Base-by-base conservation (phyloP, 805 yeast genomes). In the Priceomyces carsonii region DNA sequence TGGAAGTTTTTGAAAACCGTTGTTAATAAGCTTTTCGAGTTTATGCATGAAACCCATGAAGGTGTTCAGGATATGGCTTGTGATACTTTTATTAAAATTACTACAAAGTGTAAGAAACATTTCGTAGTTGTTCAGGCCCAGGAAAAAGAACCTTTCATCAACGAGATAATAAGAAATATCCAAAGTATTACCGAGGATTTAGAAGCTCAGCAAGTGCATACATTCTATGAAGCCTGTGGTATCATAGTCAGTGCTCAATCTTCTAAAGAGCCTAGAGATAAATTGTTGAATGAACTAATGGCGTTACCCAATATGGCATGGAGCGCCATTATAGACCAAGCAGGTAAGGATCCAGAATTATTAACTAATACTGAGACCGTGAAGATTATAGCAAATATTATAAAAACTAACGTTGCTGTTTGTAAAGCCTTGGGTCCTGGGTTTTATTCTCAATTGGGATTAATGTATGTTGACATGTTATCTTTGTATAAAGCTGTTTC, bases 21-120 rank as follows among this genome's bases (percentile, higher is more conserved):
- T 28, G 91, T 93, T 42, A 83, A 87, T 65, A 93, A 93, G 63
- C 74, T 93, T 52, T 93, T 93, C 62, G 99, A 93, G 62, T 93
- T 93, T 56, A 93, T 93, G 99, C 98, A 93, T 69, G 99, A 93
- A 73, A 89, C 97, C n/a, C 99, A 93, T 63, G 99, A 91, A 63
- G 99, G 99, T 69, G 99, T 93, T 43, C 99, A 93, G 68, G 99
- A 93, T 63, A 93, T 93, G 99, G 99, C 99, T 6, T 93, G 99
- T 71, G 99, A 93, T 63, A 93, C 99, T 1, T 93, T 93, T 58
- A 91, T 91, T 57, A 93, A 93, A 62, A 93, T 93, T 60, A 87
- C 96, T 15, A 82, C 79, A 48, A 93, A 93, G 66, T 93, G 99
- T 75, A 90, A 89, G 63, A 81, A 90, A 47, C 97, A 91, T 63